Conservation (phyloP, 257 asterid genomes). For the Primulina huaijiensis region DNA sequence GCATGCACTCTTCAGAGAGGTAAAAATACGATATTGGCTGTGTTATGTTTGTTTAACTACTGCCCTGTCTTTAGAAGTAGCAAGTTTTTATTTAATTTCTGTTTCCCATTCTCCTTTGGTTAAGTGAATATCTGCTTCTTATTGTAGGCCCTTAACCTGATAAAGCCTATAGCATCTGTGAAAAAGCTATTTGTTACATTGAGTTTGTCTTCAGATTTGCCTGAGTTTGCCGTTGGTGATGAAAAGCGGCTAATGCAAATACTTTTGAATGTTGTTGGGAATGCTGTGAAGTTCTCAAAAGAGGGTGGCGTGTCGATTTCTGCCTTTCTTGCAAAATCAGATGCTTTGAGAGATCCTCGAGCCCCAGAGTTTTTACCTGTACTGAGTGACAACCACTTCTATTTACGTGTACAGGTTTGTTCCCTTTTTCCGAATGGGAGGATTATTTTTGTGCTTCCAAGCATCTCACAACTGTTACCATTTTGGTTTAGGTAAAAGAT, state of each 20-base stretch:
- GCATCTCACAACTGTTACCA: conserved; percentile 6
- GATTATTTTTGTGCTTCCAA: not conserved
- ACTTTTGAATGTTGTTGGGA: conserved; percentile 79
- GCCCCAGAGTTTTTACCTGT: conserved; percentile 75
- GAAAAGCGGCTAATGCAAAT: conserved; percentile 91
- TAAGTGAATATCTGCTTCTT: conserved; percentile 30
- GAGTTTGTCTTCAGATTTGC: conserved; percentile 72
- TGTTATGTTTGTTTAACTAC: conserved; percentile 9
- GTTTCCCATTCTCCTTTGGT: conserved; percentile 23
- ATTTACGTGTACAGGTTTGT: conserved; percentile 84
- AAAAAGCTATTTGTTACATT: conserved; percentile 63
- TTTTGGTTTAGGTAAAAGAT: conserved; percentile 74
- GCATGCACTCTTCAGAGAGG: conserved; percentile 86
- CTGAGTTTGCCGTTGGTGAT: conserved; percentile 80
- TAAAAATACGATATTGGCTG: conserved; percentile 18
- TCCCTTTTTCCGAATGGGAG: conserved; percentile 5
- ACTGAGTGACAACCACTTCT: conserved; percentile 76
- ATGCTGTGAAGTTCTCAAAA: conserved; percentile 92
- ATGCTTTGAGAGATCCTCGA: conserved; percentile 66
- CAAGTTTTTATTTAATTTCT: not conserved
- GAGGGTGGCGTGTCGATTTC: conserved; percentile 79
- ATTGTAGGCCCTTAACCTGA: conserved; percentile 62
- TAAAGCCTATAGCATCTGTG: conserved; percentile 88
- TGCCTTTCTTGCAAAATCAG: conserved; percentile 78
- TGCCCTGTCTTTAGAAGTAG: not conserved